These are phyloP conservation scores for Elongisporangium undulatum DNA, from an alignment of 352 stramenopile species.

Conservation along the genomic window DNA sequence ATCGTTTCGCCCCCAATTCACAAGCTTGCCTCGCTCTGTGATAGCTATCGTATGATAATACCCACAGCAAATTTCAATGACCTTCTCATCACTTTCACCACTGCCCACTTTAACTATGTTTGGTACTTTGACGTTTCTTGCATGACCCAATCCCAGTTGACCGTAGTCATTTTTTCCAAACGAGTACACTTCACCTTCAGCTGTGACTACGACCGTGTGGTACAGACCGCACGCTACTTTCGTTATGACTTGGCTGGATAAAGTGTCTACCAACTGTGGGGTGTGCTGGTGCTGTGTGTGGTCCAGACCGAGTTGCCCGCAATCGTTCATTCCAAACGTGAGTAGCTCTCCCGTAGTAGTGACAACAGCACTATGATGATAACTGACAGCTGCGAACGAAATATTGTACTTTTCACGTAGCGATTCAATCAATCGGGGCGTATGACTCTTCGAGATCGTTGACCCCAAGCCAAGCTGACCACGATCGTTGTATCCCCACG, in stretches of 20 bases:
- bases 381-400: conserved; percentile 71
- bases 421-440: conserved; percentile 73
- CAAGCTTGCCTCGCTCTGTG: conserved; percentile 77
- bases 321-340: conserved; percentile 89
- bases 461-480: conserved; percentile 79
- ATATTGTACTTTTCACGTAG: conserved; percentile 82
- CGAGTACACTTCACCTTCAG: conserved; percentile 71
- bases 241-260: conserved; percentile 65
- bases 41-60: conserved; percentile 85
- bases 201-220: conserved; percentile 65
- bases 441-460: conserved; percentile 86
- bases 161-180: conserved; percentile 89
- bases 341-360: conserved; percentile 72
- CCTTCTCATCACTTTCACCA: conserved; percentile 70
- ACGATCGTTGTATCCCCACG: conserved; percentile 86
- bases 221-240: conserved; percentile 81
- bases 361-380: conserved; percentile 84
- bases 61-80: conserved; percentile 70
- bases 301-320: conserved; percentile 76
- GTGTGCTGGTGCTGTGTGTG: conserved; percentile 85
- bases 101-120: conserved; percentile 59
- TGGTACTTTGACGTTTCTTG: conserved; percentile 71
- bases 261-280: conserved; percentile 65
- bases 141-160: conserved; percentile 77
- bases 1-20: conserved; percentile 85